phyloP scores from a whole-genome alignment of 164 flowering plant species.

The Annona squamosa region DNA sequence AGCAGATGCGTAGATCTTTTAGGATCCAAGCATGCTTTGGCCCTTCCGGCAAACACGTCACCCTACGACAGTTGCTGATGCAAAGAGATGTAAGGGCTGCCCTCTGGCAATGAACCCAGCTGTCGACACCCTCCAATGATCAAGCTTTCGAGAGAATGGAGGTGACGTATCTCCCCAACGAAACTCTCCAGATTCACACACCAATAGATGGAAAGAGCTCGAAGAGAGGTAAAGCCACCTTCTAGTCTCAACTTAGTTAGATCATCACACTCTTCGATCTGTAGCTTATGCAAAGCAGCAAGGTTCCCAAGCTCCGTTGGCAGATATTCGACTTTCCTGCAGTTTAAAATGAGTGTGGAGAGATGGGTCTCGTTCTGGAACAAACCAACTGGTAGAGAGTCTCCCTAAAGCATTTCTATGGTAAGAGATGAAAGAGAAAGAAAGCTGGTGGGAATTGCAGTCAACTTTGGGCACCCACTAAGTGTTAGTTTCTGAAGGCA shows the following conservation, averaged over 20 bases:
- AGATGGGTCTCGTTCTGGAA: constrained; percentile 1
- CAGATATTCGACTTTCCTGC: neutral
- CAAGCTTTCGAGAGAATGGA: neutral
- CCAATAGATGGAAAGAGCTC: neutral
- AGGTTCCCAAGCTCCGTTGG: constrained; percentile 8
- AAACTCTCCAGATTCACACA: neutral
- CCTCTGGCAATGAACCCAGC: neutral
- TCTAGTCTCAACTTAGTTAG: neutral
- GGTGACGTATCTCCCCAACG: neutral
- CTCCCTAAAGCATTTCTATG: neutral
- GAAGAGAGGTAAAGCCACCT: constrained; percentile 3
- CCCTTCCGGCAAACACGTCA: constrained; percentile 7
- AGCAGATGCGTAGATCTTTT: neutral
- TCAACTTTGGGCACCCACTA: no score
- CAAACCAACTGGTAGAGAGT: constrained; percentile 8
- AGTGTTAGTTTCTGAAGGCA: no score
- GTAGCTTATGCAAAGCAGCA: neutral
- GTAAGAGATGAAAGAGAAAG: neutral
- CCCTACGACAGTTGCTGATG: neutral
- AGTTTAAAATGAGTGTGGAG: neutral
- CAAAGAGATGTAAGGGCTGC: neutral
- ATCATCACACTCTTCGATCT: neutral
- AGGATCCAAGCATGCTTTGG: constrained; percentile 1
- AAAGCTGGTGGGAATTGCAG: neutral
- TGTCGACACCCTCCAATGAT: neutral